These are phyloP conservation scores for Trametes versicolor DNA, from an alignment of 1,284 basidiomycete genomes.

Conservation along the genomic window DNA sequence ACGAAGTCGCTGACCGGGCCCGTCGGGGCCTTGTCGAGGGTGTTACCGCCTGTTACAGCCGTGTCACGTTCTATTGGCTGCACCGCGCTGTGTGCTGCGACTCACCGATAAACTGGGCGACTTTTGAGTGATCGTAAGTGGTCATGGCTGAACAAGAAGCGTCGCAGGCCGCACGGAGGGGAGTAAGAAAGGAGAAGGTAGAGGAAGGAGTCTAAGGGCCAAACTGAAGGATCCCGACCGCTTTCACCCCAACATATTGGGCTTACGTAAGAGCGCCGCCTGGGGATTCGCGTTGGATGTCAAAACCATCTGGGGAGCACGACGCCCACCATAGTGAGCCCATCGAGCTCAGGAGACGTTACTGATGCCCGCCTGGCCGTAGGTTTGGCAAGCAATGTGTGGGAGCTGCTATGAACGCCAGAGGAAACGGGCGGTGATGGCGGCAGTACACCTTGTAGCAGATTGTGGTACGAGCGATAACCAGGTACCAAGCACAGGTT, in stretches of 20 bases:
- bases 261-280: conserved; percentile 32
- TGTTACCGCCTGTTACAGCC: conserved; percentile 82
- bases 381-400: background rate
- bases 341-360: conserved; percentile 5
- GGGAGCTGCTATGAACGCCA: conserved; percentile 7
- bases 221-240: conserved; percentile 21
- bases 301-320: conserved; percentile 12
- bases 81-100: conserved; percentile 21
- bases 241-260: conserved; percentile 36
- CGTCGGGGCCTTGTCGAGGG: conserved; percentile 84
- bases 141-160: conserved; percentile 56
- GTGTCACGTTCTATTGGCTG: conserved; percentile 22
- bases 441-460: conserved; percentile 5
- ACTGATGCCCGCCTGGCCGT: background rate
- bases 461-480: conserved; percentile 23
- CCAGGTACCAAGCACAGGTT: background rate
- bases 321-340: conserved; percentile 19
- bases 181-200: conserved; percentile 22
- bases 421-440: conserved; percentile 19
- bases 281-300: conserved; percentile 29
- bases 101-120: conserved; percentile 88
- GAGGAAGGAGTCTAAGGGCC: conserved; percentile 29
- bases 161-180: conserved; percentile 10
- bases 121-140: conserved; percentile 79
- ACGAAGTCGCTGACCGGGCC: conserved; percentile 93